Evolutionary conservation across 805 yeast species (phyloP).

Genomic region (Ogataea methanolica): DNA sequence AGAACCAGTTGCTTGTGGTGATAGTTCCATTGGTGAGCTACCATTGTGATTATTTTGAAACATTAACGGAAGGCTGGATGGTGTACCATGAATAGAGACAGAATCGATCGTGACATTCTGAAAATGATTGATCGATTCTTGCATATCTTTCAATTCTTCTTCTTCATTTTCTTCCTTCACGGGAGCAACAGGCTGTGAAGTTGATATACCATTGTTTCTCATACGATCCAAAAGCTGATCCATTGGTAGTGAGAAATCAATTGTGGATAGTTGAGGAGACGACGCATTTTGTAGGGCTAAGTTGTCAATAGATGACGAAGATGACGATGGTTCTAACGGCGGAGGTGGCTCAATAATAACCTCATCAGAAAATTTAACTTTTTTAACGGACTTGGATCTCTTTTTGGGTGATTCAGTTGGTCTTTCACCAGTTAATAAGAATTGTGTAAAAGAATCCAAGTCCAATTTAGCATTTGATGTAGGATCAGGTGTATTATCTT

Average conservation of each 20-base stretch:
- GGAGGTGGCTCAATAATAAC: conserved; percentile 35
- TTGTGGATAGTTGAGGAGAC: conserved; percentile 5
- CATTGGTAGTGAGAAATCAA: conserved; percentile 73
- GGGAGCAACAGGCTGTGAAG: conserved; percentile 5
- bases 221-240: conserved; percentile 57
- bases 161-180: conserved; percentile 54
- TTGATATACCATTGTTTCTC: conserved; percentile 21
- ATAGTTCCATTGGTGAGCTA: conserved; percentile 7
- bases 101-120: conserved; percentile 76
- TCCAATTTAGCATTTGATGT: conserved; percentile 46
- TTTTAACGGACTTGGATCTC: conserved; percentile 44
- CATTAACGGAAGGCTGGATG: conserved; percentile 44
- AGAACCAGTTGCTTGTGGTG: conserved; percentile 10
- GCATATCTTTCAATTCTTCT: conserved; percentile 69
- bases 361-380: conserved; percentile 71
- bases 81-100: conserved; percentile 67
- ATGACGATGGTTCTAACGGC: conserved; percentile 6
- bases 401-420: conserved; percentile 41
- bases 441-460: conserved; percentile 79
- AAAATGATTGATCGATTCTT: conserved; percentile 68
- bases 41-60: conserved; percentile 8
- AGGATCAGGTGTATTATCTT: conserved; percentile 9
- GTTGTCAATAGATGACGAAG: conserved; percentile 7
- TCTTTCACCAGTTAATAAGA: conserved; percentile 75
- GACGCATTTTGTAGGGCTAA: conserved; percentile 2